These are phyloP conservation scores for Melanomma pulvis-pyrius DNA, from an alignment of 495 filamentous ascomycete species.

Conservation along the genomic window DNA sequence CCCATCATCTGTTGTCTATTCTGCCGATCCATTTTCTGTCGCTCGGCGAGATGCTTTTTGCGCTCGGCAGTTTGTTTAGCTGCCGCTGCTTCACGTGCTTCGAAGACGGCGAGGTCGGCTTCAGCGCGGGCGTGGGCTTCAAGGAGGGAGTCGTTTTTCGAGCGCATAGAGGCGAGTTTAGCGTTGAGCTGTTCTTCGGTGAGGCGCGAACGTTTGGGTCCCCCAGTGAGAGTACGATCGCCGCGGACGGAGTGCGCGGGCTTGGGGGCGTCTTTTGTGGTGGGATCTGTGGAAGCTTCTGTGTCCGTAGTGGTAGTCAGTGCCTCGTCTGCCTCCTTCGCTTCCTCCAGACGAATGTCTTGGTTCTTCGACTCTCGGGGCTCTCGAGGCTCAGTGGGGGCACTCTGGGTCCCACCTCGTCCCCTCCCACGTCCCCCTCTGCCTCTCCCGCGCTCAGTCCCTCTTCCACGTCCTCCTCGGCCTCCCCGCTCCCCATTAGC, in stretches of 20 bases:
- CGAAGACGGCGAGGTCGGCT: conserved; percentile 68
- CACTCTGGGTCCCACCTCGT: conserved; percentile 3
- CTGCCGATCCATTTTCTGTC: conserved; percentile 58
- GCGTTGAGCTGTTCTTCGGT: conserved; percentile 68
- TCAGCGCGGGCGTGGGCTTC: conserved; percentile 68
- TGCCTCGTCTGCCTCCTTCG: background rate
- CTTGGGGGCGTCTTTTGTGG: conserved; percentile 20
- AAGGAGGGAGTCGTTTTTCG: conserved; percentile 59
- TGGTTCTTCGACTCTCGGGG: background rate
- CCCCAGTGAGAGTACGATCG: conserved; percentile 69
- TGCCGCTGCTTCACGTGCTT: conserved; percentile 64
- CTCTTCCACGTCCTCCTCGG: conserved; percentile 10
- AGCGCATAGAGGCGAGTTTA: conserved; percentile 60
- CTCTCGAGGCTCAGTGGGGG: conserved; percentile 1
- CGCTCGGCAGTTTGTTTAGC: conserved; percentile 25
- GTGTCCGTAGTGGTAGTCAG: background rate
- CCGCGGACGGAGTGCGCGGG: conserved; percentile 61
- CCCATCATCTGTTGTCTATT: conserved; percentile 64
- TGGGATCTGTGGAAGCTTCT: conserved; percentile 4
- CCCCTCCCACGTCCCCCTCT: conserved; percentile 19
- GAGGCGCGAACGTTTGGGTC: conserved; percentile 57
- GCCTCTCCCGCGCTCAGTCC: conserved; percentile 5
- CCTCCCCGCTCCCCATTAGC: conserved; percentile 15
- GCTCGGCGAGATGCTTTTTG: conserved; percentile 33
- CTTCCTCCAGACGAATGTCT: background rate